Conservation (phyloP, 768 basidiomycete species). For the Russula compacta region DNA sequence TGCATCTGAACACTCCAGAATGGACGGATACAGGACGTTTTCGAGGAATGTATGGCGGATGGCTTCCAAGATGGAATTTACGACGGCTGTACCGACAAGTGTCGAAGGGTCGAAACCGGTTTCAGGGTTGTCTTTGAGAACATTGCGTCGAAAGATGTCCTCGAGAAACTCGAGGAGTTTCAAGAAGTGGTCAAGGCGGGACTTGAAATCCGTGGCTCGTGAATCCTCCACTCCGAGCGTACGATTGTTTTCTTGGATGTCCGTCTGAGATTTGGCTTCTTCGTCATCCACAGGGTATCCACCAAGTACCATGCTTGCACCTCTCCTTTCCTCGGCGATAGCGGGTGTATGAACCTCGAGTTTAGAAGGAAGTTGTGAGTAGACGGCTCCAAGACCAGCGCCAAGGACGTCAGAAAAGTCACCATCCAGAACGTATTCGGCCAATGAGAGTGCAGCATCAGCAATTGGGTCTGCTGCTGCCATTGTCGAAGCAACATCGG, state of each 20-base stretch:
- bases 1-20: constrained; percentile 83
- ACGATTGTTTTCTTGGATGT: constrained; percentile 41
- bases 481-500: constrained; percentile 22
- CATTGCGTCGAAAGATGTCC: constrained; percentile 72
- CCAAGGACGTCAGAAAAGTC: constrained; percentile 97
- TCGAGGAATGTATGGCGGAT: constrained; percentile 82
- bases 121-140: constrained; percentile 30
- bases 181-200: constrained; percentile 79
- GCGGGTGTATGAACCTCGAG: constrained; percentile 53
- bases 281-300: constrained; percentile 47
- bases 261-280: constrained; percentile 42
- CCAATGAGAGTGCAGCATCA: constrained; percentile 79
- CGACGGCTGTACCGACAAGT: constrained; percentile 70
- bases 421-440: constrained; percentile 92
- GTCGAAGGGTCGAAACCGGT: constrained; percentile 49
- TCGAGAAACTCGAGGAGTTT: constrained; percentile 88
- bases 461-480: constrained; percentile 53
- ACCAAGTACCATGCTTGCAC: constrained; percentile 67
- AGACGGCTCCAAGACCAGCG: constrained; percentile 87
- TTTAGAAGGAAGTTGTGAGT: constrained; percentile 84
- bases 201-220: constrained; percentile 62
- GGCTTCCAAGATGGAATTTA: constrained; percentile 74
- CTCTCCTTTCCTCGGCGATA: constrained; percentile 31
- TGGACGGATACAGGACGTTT: constrained; percentile 86
- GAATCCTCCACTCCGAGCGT: constrained; percentile 71